Evolutionary conservation across 805 yeast species (phyloP).

Genomic region (Teunomyces atbi): DNA sequence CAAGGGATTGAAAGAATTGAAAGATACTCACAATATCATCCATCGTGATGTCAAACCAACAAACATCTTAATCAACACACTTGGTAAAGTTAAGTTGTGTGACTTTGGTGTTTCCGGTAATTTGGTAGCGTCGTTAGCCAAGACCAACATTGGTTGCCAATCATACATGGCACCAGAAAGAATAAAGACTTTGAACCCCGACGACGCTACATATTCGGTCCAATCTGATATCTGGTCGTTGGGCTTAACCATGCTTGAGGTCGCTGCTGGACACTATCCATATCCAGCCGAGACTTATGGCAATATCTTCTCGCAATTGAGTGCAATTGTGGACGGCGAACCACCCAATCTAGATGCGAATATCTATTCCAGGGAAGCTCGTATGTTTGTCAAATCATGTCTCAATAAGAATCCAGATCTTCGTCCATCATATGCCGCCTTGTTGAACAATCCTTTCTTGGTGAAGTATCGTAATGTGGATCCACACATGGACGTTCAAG

Average conservation of each 20-base stretch:
- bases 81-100: conserved; percentile 87
- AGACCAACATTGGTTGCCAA: conserved; percentile 96
- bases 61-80: conserved; percentile 76
- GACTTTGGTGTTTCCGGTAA: conserved; percentile 97
- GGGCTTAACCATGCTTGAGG: conserved; percentile 82
- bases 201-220: conserved; percentile 79
- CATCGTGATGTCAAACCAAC: conserved; percentile 98
- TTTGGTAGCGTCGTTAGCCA: conserved; percentile 89
- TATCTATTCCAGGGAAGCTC: conserved; percentile 68
- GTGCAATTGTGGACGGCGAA: conserved; percentile 72
- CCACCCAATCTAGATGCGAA: conserved; percentile 24
- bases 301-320: conserved; percentile 86
- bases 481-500: conserved; percentile 31
- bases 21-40: conserved; percentile 87
- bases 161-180: conserved; percentile 99
- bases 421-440: conserved; percentile 76
- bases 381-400: conserved; percentile 73
- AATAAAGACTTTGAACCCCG: conserved; percentile 71
- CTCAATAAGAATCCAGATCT: conserved; percentile 75
- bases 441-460: conserved; percentile 85
- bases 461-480: conserved; percentile 42
- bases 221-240: conserved; percentile 96
- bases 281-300: conserved; percentile 92
- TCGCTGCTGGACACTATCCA: conserved; percentile 91
- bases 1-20: conserved; percentile 75